Evolutionary conservation across 371 early-diverging fungal species (phyloP), one percentile per base, ranked within the genome.

Genomic region (Rhizopus delemar): DNA sequence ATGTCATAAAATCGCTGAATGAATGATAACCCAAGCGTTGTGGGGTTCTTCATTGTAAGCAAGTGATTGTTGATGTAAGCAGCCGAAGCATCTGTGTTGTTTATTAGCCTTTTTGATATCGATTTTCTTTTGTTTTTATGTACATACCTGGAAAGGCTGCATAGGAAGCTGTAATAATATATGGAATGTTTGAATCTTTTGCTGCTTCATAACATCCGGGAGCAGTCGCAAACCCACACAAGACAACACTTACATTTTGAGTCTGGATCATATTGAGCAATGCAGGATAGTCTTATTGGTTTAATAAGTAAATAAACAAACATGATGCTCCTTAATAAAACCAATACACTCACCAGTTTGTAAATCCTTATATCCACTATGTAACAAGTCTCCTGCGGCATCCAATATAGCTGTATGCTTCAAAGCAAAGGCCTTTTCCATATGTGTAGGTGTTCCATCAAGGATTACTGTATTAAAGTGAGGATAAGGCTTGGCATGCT

Each of bases 11-110:
- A 60, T 4, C 72, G 65, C 0, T 48, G 46, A 9, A 28, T 31
- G 8, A 65, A 46, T 4, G 68, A 51, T 53, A 57, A 15, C 12
- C 54, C 52, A 8, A 57, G 41, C 0, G 62, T 62, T 9, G 57
- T 71, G 8, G 63, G 64, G 5, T 63, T 52, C 0, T 28, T 35
- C 34, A 52, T 33, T 4, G 28, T 31, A 5, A 58, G 16, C 2
- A 62, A 13, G 16, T 59, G 41, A 35, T 63, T 63, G 39, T 65
- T 67, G 2, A 69, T 36, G 36, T 67, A 73, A 11, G 74, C 63
- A 8, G 74, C 62, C 28, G 33, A 12, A 8, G 74, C 54, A 46
- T 71, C 71, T 65, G 32, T 15, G 33, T 36, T 36, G 33, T 28
- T 13, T 48, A 9, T 52, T 13, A 52, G n/a, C 13, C 13, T 38